Conservation (phyloP, 2,329 filamentous ascomycete genomes). For the Thermothelomyces thermophilus region DNA sequence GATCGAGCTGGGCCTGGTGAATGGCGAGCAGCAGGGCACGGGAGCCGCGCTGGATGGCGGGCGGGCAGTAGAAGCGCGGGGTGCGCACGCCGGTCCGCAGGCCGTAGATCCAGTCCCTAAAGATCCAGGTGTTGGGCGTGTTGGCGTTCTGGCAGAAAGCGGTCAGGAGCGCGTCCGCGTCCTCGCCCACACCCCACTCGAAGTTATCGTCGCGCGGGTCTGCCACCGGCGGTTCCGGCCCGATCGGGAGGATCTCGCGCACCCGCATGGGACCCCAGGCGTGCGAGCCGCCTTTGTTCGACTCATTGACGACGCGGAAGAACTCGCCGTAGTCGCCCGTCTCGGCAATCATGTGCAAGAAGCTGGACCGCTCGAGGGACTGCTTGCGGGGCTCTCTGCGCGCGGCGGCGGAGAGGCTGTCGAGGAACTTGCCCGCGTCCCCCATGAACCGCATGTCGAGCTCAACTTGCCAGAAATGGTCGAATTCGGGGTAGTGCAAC, state of each 20-base stretch:
- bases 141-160: conserved; percentile 28
- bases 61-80: conserved; percentile 32
- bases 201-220: conserved; percentile 26
- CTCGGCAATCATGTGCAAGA: conserved; percentile 47
- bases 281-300: conserved; percentile 26
- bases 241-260: conserved; percentile 28
- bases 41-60: conserved; percentile 31
- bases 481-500: conserved; percentile 31
- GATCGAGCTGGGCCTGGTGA: conserved; percentile 30
- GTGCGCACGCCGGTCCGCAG: conserved; percentile 24
- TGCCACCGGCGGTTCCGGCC: conserved; percentile 26
- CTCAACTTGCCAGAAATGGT: conserved; percentile 37
- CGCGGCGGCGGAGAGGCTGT: conserved; percentile 35
- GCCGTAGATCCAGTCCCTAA: conserved; percentile 29
- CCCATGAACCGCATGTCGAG: conserved; percentile 38
- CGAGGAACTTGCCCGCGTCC: conserved; percentile 29
- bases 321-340: conserved; percentile 45
- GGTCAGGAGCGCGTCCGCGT: conserved; percentile 29
- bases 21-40: conserved; percentile 29
- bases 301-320: conserved; percentile 26
- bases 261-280: conserved; percentile 29
- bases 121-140: conserved; percentile 28
- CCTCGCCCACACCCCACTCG: conserved; percentile 31
- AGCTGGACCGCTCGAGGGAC: conserved; percentile 51
- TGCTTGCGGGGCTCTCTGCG: conserved; percentile 50